Conservation (phyloP, 2,329 filamentous ascomycete species). For the Apiospora malaysiana region DNA sequence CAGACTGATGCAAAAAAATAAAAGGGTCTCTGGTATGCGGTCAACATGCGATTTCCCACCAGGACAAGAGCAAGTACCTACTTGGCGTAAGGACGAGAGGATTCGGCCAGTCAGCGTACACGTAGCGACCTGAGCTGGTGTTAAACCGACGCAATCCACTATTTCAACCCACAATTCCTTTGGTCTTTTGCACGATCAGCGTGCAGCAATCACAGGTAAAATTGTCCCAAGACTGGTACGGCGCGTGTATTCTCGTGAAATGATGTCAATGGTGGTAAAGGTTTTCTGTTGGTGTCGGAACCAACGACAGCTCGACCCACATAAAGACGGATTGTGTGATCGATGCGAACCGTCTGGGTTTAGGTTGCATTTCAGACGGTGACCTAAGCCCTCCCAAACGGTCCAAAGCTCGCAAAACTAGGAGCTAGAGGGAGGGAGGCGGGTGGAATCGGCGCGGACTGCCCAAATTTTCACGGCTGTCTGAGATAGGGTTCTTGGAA, state of each 20-base stretch:
- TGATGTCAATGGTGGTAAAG: constrained; percentile 17
- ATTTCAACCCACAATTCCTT: constrained; percentile 3
- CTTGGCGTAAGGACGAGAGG: constrained; percentile 7
- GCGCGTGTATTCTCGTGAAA: constrained; percentile 5
- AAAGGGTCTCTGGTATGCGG: not conserved
- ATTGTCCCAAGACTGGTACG: constrained; percentile 10
- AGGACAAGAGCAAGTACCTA: not conserved
- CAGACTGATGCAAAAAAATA: not conserved
- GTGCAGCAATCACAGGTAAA: constrained; percentile 11
- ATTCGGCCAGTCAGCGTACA: not conserved
- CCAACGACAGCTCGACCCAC: constrained; percentile 12
- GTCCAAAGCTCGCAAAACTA: not conserved
- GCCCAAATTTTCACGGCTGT: not conserved
- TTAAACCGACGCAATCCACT: not conserved
- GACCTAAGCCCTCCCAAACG: not conserved
- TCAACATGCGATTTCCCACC: constrained; percentile 13
- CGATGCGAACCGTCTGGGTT: not conserved
- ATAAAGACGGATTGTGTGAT: not conserved
- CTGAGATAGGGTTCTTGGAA: not conserved
- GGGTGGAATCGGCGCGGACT: not conserved
- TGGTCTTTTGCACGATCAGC: not conserved
- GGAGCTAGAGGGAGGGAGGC: not conserved
- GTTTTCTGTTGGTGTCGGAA: constrained; percentile 8
- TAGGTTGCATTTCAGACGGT: not conserved
- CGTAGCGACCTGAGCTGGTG: not conserved